These are phyloP conservation scores for Trichosporon coremiiforme DNA, from an alignment of 1,284 basidiomycete species.

Conservation along the genomic window DNA sequence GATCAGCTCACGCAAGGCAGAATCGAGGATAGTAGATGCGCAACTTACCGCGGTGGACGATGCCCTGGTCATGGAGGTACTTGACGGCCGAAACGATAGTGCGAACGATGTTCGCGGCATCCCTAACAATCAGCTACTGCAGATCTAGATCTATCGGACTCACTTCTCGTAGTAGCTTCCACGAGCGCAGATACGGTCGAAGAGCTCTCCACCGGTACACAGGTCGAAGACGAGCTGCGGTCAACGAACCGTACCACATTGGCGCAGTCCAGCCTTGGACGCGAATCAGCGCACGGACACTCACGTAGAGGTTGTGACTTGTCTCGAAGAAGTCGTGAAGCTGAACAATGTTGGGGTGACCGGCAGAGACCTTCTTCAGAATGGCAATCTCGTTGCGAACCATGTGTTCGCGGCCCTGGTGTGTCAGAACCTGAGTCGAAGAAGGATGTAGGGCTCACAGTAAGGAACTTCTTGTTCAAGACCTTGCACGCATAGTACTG, in stretches of 20 bases:
- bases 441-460: conserved; percentile 51
- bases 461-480: conserved; percentile 91
- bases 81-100: conserved; percentile 85
- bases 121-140: conserved; percentile 59
- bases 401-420: conserved; percentile 80
- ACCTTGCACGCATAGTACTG: conserved; percentile 61
- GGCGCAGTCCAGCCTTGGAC: neutral
- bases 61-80: conserved; percentile 88
- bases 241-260: conserved; percentile 5
- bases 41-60: conserved; percentile 82
- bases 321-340: conserved; percentile 99
- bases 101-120: conserved; percentile 85
- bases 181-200: conserved; percentile 96
- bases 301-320: conserved; percentile 80
- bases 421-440: conserved; percentile 13
- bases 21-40: neutral
- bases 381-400: conserved; percentile 96
- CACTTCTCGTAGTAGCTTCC: conserved; percentile 94
- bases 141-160: neutral
- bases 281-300: conserved; percentile 20
- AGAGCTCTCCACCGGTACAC: conserved; percentile 96
- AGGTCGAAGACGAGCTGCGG: conserved; percentile 82
- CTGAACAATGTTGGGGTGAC: conserved; percentile 83
- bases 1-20: neutral
- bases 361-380: conserved; percentile 89